Evolutionary conservation across 768 basidiomycete genomes (phyloP), one percentile per base, ranked within the genome.

Genomic region (Hericium rajendrae): DNA sequence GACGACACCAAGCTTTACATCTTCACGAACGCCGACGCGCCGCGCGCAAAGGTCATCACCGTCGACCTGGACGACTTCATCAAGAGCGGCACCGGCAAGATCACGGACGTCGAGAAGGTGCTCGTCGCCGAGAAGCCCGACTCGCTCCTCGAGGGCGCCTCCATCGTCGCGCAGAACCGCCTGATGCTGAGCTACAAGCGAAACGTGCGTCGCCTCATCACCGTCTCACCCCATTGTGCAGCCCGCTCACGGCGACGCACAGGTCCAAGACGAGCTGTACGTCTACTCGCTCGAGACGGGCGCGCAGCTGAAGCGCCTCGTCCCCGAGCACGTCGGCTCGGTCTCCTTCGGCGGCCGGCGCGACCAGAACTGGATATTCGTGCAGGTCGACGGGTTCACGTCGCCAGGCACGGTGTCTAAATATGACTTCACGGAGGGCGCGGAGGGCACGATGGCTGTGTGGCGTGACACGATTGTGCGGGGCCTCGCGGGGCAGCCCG

Each of bases 251-350:
- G 13, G 26, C 3, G 3, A 16, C 26, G 24, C 15, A 16, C 58
- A 85, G 86, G 86, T 91, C 65, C 85, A 83, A 58, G 88, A 91
- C 64, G 86, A 90, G 69, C 75, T 92, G 37, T 88, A 89, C 68
- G 67, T 93, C 46, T 84, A 88, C 70, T 72, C 61, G 52, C 62
- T 79, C 38, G 72, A 77, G 50, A 67, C 69, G 4, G 89, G 90
- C 26, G 62, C 73, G 60, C 75, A 72, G 51, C 60, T 86, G 53
- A 67, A 69, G 18, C 84, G 83, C 15, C 68, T 92, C 22, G 85
- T 78, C 4, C 70, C 77, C 13, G 81, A 85, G 53, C 83, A 85
- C 57, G 83, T 92, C 40, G 90, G 90, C 22, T 73, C 84, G 4
- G 77, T 82, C 26, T 72, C 73, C 10, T 67, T 84, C n/a, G 68